Evolutionary conservation across 805 yeast species (phyloP), one percentile per base, ranked within the genome.

Genomic region (Monosporozyma aerobia): DNA sequence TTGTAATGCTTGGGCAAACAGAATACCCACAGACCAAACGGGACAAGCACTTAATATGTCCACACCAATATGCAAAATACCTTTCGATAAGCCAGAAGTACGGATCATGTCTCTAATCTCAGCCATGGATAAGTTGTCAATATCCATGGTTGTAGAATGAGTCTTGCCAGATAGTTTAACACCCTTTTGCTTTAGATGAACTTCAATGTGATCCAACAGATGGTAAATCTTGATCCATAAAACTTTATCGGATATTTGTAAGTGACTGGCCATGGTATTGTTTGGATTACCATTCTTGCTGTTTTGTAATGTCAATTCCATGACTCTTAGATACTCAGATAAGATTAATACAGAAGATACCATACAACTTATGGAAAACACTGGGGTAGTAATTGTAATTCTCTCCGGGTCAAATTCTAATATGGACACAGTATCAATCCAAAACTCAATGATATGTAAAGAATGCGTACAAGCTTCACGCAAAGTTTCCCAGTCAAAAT

Each of bases 1-100:
- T 63, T 83, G 85, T 61, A 85, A 72, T 2, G 88, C 90, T 62
- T 85, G 90, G 0, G 90, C 90, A 70, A 85, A 83, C 22, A 83
- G 77, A 64, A 85, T 70, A 1, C 89, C 86, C 47, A 84, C 76
- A 0, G 94, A 90, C 94, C 94, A 86, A 19, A 85, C 83, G 5
- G 92, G 92, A 0, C 90, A 90, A 69, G 85, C 90, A 3, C 89
- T 88, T 50, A 86, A 72, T 39, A 85, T 81, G 57, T 89, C 72
- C 13, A 85, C 85, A 30, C 92, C 94, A 44, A 85, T 67, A 52
- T 83, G 80, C 41, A 86, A 67, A 23, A 81, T 75, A 62, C 81
- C 76, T 49, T 76, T 71, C 25, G 82, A 78, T 50, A 79, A 70
- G 63, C 78, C 11, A 9, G 43, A 22, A 11, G 19, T 35, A 19